phyloP scores from a whole-genome alignment of 495 filamentous ascomycete species.

The Hypoxylon rickii region DNA sequence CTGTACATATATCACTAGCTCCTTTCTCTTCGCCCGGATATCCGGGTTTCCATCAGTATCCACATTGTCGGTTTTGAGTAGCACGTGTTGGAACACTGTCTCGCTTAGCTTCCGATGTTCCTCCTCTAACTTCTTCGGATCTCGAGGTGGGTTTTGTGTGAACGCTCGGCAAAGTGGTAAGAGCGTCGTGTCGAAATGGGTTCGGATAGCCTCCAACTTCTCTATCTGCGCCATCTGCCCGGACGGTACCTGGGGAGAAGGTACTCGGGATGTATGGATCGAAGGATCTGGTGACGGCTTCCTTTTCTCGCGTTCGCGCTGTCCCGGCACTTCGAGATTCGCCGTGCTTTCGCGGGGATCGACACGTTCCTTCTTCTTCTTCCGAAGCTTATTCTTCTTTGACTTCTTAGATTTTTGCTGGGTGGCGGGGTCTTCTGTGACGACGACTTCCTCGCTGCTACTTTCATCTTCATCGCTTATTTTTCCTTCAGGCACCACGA shows the following conservation, averaged over 20 bases:
- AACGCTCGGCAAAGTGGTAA: constrained; percentile 70
- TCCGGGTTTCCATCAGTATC: constrained; percentile 70
- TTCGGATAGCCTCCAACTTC: constrained; percentile 70
- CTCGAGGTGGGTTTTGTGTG: constrained; percentile 65
- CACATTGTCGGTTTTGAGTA: constrained; percentile 85
- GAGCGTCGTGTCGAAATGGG: constrained; percentile 68
- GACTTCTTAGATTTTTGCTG: constrained; percentile 43
- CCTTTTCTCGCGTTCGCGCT: constrained; percentile 18
- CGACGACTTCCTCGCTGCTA: constrained; percentile 52
- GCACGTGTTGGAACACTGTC: constrained; percentile 78
- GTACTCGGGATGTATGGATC: constrained; percentile 35
- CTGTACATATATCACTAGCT: constrained; percentile 77
- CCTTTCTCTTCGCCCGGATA: constrained; percentile 68
- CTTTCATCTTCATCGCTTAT: constrained; percentile 57
- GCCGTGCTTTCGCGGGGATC: constrained; percentile 46
- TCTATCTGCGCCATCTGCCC: constrained; percentile 68
- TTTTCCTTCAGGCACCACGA: constrained; percentile 56
- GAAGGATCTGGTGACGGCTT: constrained; percentile 30
- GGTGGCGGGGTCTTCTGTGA: constrained; percentile 35
- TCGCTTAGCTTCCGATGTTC: constrained; percentile 83
- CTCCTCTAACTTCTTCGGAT: constrained; percentile 70
- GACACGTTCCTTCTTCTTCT: constrained; percentile 46
- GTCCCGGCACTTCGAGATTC: constrained; percentile 39
- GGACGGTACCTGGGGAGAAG: constrained; percentile 42
- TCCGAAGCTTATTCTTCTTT: constrained; percentile 48